phyloP scores from a whole-genome alignment of 805 yeast species.

The Barnettozyma sp. region DNA sequence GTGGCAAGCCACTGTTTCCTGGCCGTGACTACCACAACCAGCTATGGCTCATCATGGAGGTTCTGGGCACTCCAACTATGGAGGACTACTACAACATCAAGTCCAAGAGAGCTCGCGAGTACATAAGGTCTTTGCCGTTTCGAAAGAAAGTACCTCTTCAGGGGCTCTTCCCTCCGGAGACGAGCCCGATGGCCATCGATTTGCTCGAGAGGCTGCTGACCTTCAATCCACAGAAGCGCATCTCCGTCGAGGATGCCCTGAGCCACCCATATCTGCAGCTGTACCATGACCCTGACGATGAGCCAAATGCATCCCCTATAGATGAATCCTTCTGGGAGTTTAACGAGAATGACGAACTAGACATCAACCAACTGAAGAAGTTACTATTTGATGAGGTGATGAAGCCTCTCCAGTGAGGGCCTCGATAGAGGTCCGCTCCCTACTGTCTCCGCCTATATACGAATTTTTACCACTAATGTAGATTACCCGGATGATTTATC shows the following conservation, averaged over 20 bases:
- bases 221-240: slow-evolving; percentile 68
- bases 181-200: slow-evolving; percentile 47
- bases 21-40: slow-evolving; percentile 72
- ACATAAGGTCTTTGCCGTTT: slow-evolving; percentile 60
- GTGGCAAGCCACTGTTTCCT: slow-evolving; percentile 57
- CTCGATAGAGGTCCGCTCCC: background rate
- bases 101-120: slow-evolving; percentile 69
- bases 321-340: slow-evolving; percentile 36
- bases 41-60: slow-evolving; percentile 55
- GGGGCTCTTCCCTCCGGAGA: slow-evolving; percentile 40
- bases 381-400: slow-evolving; percentile 78
- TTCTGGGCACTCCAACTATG: slow-evolving; percentile 65
- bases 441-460: too few species aligned
- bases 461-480: too few species aligned
- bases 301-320: slow-evolving; percentile 41
- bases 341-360: slow-evolving; percentile 48
- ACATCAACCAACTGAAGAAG: slow-evolving; percentile 64
- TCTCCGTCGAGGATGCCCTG: slow-evolving; percentile 68
- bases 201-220: slow-evolving; percentile 61
- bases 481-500: too few species aligned
- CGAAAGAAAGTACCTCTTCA: slow-evolving; percentile 49
- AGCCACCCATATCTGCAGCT: slow-evolving; percentile 63
- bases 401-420: slow-evolving; percentile 30
- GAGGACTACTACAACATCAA: slow-evolving; percentile 72
- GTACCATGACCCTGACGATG: slow-evolving; percentile 70